Evolutionary conservation across 1,284 basidiomycete species (phyloP).

Genomic region (Pyrrhoderma noxium): DNA sequence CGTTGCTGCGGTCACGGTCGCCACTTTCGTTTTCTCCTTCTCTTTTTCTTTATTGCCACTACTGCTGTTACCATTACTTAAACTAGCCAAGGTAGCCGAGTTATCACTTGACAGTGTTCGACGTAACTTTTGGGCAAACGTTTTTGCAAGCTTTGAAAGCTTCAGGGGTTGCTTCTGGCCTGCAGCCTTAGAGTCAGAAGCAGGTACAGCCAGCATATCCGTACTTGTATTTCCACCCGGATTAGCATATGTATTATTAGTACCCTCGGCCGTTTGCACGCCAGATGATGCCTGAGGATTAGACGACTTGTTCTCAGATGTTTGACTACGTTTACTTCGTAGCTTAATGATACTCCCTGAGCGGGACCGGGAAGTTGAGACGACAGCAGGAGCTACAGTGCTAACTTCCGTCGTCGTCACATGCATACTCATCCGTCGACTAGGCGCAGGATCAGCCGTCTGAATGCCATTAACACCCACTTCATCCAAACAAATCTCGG

Average conservation of each 20-base stretch:
- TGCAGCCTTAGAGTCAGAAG: not conserved
- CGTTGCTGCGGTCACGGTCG: not conserved
- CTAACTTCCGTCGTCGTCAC: not conserved
- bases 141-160: not conserved
- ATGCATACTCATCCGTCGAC: conserved; percentile 6
- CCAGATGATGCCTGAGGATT: not conserved
- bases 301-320: too few species aligned
- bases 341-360: conserved; percentile 8
- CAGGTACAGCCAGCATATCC: not conserved
- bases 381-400: not conserved
- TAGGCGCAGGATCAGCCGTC: not conserved
- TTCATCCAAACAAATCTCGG: too few species aligned
- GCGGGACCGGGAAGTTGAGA: not conserved
- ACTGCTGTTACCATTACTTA: not conserved
- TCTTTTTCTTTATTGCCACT: not conserved
- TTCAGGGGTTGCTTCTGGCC: not conserved
- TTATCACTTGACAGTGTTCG: not conserved
- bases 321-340: not conserved
- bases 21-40: not conserved
- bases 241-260: not conserved
- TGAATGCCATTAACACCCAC: too few species aligned
- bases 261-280: not conserved
- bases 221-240: not conserved
- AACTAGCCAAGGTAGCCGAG: too few species aligned
- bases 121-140: not conserved